Conservation (phyloP, 1,284 basidiomycete species). For the Malassezia sympodialis region DNA sequence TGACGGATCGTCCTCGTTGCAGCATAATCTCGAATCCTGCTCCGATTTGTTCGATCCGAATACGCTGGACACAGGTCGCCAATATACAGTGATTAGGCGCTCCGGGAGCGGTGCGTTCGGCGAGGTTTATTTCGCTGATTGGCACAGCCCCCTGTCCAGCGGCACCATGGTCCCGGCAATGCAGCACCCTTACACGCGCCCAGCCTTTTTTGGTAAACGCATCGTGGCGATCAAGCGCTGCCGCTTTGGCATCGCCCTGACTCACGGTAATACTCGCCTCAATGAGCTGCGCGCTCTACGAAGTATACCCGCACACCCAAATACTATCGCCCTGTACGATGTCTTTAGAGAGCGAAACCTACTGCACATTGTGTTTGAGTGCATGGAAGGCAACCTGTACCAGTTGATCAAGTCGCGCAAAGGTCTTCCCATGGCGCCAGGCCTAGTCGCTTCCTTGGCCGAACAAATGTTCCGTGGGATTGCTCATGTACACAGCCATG, state of each 20-base stretch:
- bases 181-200: conserved; percentile 58
- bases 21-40: background rate
- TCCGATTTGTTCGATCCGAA: background rate
- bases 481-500: conserved; percentile 78
- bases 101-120: conserved; percentile 56
- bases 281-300: conserved; percentile 86
- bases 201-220: conserved; percentile 86
- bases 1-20: background rate
- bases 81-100: conserved; percentile 42
- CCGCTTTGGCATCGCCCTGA: conserved; percentile 67
- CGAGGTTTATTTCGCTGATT: conserved; percentile 96
- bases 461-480: conserved; percentile 81
- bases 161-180: conserved; percentile 46
- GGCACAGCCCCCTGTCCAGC: conserved; percentile 72
- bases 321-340: conserved; percentile 97
- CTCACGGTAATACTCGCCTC: conserved; percentile 80
- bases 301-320: conserved; percentile 83
- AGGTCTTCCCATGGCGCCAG: conserved; percentile 83
- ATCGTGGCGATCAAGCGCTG: conserved; percentile 85
- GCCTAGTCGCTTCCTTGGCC: conserved; percentile 88
- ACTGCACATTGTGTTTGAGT: conserved; percentile 98
- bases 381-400: conserved; percentile 99
- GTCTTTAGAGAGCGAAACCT: conserved; percentile 94
- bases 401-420: conserved; percentile 96
- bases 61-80: conserved; percentile 29